Conservation (phyloP, 371 early-diverging fungal genomes). For the Chytridium lagenaria region DNA sequence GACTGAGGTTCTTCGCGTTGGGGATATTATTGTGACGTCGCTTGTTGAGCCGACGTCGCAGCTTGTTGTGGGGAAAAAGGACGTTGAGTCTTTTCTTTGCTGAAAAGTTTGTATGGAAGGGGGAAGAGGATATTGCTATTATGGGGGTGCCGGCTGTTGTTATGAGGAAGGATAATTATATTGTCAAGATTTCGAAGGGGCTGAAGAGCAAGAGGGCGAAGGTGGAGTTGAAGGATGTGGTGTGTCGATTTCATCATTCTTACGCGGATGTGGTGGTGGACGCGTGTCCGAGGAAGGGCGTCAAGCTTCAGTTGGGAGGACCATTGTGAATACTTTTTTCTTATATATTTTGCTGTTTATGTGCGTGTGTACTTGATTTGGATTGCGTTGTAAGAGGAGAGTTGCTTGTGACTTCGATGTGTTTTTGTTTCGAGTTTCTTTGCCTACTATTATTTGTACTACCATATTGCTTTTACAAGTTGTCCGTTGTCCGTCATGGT, state of each 20-base stretch:
- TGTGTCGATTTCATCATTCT: neutral
- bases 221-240: neutral
- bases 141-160: neutral
- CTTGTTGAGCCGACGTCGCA: neutral
- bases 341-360: no score
- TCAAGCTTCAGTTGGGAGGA: neutral
- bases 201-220: neutral
- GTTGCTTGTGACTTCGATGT: no score
- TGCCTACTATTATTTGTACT: no score
- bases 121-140: neutral
- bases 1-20: neutral
- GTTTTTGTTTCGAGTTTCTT: no score
- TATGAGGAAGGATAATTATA: neutral
- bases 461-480: no score
- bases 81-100: neutral
- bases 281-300: neutral
- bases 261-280: neutral
- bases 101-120: neutral
- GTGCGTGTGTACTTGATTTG: no score
- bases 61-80: neutral
- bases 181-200: neutral
- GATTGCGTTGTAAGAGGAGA: no score
- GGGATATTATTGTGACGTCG: slow-evolving; percentile 1
- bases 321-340: no score
- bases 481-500: neutral